Evolutionary conservation across 2,329 filamentous ascomycete genomes (phyloP), one percentile per base, ranked within the genome.

Genomic region (Monilinia vaccinii-corymbosi): DNA sequence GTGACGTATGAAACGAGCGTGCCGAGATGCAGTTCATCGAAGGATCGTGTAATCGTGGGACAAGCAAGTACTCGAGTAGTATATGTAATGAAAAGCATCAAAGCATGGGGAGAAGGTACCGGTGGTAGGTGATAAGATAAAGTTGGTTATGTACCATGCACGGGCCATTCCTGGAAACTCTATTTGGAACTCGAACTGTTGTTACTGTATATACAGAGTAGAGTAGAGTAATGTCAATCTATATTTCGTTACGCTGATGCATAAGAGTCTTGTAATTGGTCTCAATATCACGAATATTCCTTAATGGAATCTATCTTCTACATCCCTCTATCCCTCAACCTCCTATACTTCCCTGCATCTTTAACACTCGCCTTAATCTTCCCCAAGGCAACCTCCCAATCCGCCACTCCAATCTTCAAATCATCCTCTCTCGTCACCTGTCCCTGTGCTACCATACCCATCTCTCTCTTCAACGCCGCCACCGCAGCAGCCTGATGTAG

Each of bases 401-500:
- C 71, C 14, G 28, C 60, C 28, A 44, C 61, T 55, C 61, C 45
- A 59, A 73, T 72, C 53, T 62, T 67, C 21, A 71, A 53, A 16
- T 64, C 66, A 16, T 63, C 62, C 13, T 59, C 38, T n/a, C 44
- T 52, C 16, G 34, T 45, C 16, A 21, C 50, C 36, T 44, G 44
- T 62, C 62, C 34, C 56, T 61, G 40, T 42, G 40, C 58, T 53
- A 46, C 47, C 48, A 40, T 60, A 10, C 18, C 36, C 65, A 67
- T 70, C 56, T 69, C 69, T 55, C 71, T 69, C 64, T 70, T 69
- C 60, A 73, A 56, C 10, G 71, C 70, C 31, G 70, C 71, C 11
- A 71, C 67, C 16, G 69, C 71, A 45, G 71, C 71, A 28, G 68
- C 67, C 50, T 72, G 68, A 61, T 71, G 71, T 40, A 85, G 75